phyloP scores from a whole-genome alignment of 208 protist species.

The Trypanosoma avium region DNA sequence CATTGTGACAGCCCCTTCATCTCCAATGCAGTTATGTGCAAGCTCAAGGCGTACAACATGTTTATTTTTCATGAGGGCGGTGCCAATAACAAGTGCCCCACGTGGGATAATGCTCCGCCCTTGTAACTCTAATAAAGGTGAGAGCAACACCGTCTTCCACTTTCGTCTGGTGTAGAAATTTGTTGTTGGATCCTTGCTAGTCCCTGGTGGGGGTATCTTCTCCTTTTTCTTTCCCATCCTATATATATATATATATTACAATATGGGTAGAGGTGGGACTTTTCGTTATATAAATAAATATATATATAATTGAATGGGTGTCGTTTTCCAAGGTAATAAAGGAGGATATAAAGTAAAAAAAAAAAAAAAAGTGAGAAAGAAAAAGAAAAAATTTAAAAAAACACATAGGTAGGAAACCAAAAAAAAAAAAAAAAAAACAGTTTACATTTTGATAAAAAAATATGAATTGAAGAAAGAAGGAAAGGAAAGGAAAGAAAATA shows the following conservation, averaged over 20 bases:
- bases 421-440: neutral
- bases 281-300: neutral
- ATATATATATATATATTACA: no score
- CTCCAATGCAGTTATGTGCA: constrained; percentile 68
- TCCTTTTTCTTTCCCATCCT: constrained; percentile 54
- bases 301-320: no score
- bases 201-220: constrained; percentile 77
- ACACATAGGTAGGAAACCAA: neutral
- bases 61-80: constrained; percentile 62
- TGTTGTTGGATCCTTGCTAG: constrained; percentile 71
- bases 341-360: neutral
- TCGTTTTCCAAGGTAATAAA: neutral
- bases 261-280: neutral
- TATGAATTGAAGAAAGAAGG: neutral
- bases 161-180: constrained; percentile 78
- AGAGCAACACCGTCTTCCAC: constrained; percentile 61
- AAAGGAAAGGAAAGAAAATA: neutral
- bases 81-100: constrained; percentile 66
- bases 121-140: constrained; percentile 48
- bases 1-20: constrained; percentile 69
- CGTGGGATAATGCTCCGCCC: constrained; percentile 55
- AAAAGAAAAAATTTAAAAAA: neutral
- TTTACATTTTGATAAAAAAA: neutral
- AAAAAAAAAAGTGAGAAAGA: neutral
- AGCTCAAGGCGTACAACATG: constrained; percentile 65